A percentile compares a stretch with the other conserved stretches of the same genome.
These are phyloP conservation scores for Excoecaria agallocha DNA, from an alignment of 345 rosid species.

Conservation along the genomic window DNA sequence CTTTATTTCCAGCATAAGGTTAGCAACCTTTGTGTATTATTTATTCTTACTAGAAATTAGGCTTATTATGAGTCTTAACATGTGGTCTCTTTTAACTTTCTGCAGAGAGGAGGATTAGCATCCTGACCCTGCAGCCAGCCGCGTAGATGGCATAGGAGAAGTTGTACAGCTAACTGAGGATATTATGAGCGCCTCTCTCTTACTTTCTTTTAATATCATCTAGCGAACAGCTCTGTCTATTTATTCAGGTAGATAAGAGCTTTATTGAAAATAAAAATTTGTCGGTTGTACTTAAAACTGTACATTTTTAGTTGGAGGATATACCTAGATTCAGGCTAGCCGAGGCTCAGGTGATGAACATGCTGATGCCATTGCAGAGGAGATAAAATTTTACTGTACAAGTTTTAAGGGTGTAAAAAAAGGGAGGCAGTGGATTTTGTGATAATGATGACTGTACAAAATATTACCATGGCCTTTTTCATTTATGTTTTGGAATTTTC, in stretches of 20 bases:
- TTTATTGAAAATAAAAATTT: conserved; percentile 33
- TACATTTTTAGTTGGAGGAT: conserved; percentile 49
- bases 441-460: conserved; percentile 45
- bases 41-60: too few relatives aligned
- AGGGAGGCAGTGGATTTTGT: conserved; percentile 29
- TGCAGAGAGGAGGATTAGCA: conserved; percentile 65
- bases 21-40: too few relatives aligned
- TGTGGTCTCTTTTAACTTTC: conserved; percentile 4
- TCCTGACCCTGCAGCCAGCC: conserved; percentile 48
- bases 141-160: conserved; percentile 33
- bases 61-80: not conserved
- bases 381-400: conserved; percentile 30
- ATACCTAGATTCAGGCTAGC: conserved; percentile 47
- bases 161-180: conserved; percentile 71
- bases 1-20: too few relatives aligned
- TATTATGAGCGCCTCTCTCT: conserved; percentile 40
- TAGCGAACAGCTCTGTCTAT: conserved; percentile 32
- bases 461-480: conserved; percentile 25
- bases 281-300: conserved; percentile 42
- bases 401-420: conserved; percentile 42
- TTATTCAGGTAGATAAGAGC: conserved; percentile 39
- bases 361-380: conserved; percentile 32
- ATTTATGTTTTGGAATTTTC: conserved; percentile 30
- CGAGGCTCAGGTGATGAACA: conserved; percentile 33
- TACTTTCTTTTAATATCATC: conserved; percentile 25